Evolutionary conservation across 2,329 filamentous ascomycete genomes (phyloP).

Genomic region (Microascus cirrosus): DNA sequence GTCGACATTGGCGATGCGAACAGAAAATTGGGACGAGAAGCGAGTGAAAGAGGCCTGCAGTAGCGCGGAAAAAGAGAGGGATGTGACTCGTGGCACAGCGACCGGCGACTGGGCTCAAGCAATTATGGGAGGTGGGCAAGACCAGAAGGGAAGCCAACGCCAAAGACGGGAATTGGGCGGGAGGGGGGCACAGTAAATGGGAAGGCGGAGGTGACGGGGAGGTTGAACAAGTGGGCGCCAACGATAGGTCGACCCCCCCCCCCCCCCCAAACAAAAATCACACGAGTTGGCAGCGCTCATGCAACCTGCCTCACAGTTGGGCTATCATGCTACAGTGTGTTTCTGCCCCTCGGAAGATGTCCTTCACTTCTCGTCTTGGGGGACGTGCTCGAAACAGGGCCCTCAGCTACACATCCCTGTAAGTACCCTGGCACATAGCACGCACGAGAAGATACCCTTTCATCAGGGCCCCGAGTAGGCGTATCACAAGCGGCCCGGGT

Average conservation of each 20-base stretch:
- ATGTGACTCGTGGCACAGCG: background rate
- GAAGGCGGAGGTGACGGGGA: background rate
- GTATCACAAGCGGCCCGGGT: no score
- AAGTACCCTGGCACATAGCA: background rate
- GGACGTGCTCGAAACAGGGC: background rate
- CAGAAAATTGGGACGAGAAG: background rate
- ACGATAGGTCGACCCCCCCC: background rate
- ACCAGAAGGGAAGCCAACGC: background rate
- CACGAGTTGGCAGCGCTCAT: background rate
- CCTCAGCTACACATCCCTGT: background rate
- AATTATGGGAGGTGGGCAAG: background rate
- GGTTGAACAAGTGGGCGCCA: background rate
- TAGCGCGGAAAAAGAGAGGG: background rate
- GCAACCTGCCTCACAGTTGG: slow-evolving; percentile 1
- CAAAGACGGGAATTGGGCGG: background rate
- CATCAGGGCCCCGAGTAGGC: no score
- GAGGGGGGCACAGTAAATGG: background rate
- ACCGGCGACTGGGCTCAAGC: background rate
- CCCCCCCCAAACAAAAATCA: background rate
- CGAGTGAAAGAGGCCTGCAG: background rate
- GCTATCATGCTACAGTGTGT: slow-evolving; percentile 1
- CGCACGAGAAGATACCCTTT: background rate
- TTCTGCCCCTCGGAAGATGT: background rate
- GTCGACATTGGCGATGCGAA: background rate
- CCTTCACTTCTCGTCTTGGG: background rate